phyloP scores from a whole-genome alignment of 1,284 basidiomycete genomes.

The Ceratobasidium sp. region DNA sequence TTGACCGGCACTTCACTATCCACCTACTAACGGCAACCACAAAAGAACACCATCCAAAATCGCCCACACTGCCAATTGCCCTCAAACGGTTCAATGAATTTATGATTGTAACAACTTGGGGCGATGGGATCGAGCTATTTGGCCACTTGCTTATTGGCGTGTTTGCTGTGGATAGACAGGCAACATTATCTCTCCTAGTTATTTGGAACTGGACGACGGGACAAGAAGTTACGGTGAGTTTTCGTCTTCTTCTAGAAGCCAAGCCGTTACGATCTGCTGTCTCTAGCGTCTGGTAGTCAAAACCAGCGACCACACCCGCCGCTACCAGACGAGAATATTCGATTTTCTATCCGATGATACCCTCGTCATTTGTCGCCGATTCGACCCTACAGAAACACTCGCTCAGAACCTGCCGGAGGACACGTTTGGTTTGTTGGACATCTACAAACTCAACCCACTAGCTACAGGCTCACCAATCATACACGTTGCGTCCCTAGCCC shows the following conservation, averaged over 20 bases:
- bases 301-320: neutral
- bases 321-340: neutral
- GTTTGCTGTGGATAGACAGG: neutral
- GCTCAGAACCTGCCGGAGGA: neutral
- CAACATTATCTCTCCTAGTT: neutral
- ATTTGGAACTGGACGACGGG: slow-evolving; percentile 1
- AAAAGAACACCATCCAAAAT: neutral
- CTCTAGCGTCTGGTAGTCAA: neutral
- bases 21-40: neutral
- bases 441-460: neutral
- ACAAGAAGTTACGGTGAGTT: neutral
- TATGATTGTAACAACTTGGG: neutral
- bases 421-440: neutral
- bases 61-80: neutral
- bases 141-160: neutral
- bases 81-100: neutral
- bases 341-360: neutral
- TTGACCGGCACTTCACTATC: neutral
- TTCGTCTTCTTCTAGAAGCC: neutral
- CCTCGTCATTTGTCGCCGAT: neutral
- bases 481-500: neutral
- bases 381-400: neutral
- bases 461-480: neutral
- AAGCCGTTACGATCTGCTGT: neutral
- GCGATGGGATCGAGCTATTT: neutral